Evolutionary conservation across 495 filamentous ascomycete genomes (phyloP).

Genomic region (Hypoxylon cercidicola): DNA sequence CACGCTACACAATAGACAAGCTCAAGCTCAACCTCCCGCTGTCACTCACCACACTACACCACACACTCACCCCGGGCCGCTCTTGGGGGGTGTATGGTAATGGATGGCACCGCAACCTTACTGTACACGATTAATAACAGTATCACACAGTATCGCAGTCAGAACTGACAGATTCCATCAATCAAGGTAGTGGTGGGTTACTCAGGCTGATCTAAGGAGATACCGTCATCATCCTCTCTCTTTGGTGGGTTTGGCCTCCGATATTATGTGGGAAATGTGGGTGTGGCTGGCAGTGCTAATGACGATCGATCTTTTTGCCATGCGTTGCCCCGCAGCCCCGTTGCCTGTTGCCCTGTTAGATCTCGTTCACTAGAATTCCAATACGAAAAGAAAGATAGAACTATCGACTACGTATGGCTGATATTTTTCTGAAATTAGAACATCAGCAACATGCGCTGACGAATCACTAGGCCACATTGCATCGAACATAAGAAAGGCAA

Average conservation of each 20-base stretch:
- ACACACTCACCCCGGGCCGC: neutral
- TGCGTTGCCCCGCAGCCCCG: slow-evolving; percentile 26
- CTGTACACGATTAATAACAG: slow-evolving; percentile 15
- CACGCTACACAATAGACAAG: neutral
- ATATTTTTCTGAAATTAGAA: slow-evolving; percentile 29
- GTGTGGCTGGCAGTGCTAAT: slow-evolving; percentile 31
- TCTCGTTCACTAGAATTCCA: slow-evolving; percentile 13
- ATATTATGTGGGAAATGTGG: slow-evolving; percentile 33
- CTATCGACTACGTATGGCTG: slow-evolving; percentile 11
- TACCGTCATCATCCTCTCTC: slow-evolving; percentile 32
- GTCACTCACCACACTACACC: neutral
- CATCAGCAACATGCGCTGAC: slow-evolving; percentile 27
- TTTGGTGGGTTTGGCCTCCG: slow-evolving; percentile 22
- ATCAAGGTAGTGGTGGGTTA: slow-evolving; percentile 25
- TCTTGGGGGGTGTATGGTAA: neutral
- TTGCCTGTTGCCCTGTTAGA: slow-evolving; percentile 8
- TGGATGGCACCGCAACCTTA: slow-evolving; percentile 30
- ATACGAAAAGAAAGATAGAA: slow-evolving; percentile 28
- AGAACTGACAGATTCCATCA: slow-evolving; percentile 10
- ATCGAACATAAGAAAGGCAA: slow-evolving; percentile 10
- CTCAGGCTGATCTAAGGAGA: slow-evolving; percentile 32
- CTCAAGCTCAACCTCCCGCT: slow-evolving; percentile 6
- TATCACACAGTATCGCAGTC: slow-evolving; percentile 3
- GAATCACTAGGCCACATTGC: slow-evolving; percentile 17
- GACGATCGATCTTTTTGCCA: slow-evolving; percentile 43